Conservation (phyloP, 257 asterid genomes). For the Solanum piurae region DNA sequence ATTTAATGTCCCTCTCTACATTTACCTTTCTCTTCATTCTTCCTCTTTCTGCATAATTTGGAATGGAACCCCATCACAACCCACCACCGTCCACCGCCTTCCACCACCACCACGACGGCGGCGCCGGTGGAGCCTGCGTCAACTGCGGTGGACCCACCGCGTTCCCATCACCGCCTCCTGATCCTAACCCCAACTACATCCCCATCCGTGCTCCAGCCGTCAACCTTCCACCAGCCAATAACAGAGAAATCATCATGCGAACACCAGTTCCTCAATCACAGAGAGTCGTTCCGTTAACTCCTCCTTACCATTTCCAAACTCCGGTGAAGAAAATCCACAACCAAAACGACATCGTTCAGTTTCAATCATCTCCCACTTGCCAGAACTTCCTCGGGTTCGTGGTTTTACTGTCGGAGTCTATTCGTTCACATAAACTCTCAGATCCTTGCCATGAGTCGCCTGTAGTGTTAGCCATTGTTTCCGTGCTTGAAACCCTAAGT, state of each 20-base stretch:
- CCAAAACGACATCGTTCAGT: conserved; percentile 42
- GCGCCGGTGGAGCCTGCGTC: conserved; percentile 22
- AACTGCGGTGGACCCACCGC: conserved; percentile 77
- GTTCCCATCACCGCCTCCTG: conserved; percentile 52
- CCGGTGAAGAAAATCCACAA: conserved; percentile 53
- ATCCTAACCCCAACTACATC: conserved; percentile 59
- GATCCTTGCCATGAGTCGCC: conserved; percentile 58
- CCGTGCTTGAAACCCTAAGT: conserved; percentile 29
- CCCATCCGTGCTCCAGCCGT: conserved; percentile 90
- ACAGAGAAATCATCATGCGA: conserved; percentile 63
- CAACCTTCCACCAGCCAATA: conserved; percentile 56
- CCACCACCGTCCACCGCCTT: conserved; percentile 4
- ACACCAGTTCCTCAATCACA: conserved; percentile 87
- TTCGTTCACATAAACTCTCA: conserved; percentile 56
- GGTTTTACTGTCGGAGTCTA: conserved; percentile 63
- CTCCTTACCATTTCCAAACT: conserved; percentile 44
- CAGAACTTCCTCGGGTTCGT: conserved; percentile 70
- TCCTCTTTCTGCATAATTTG: neutral
- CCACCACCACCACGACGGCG: conserved; percentile 12
- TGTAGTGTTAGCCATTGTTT: conserved; percentile 24
- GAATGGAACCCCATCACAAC: neutral
- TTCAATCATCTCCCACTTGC: conserved; percentile 49
- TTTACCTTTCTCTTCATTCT: neutral
- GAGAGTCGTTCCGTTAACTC: conserved; percentile 31
- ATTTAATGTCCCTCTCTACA: neutral